Evolutionary conservation across 192 early-diverging fungal genomes (phyloP), one percentile per base, ranked within the genome.

Genomic region (Linnemannia schmuckeri): DNA sequence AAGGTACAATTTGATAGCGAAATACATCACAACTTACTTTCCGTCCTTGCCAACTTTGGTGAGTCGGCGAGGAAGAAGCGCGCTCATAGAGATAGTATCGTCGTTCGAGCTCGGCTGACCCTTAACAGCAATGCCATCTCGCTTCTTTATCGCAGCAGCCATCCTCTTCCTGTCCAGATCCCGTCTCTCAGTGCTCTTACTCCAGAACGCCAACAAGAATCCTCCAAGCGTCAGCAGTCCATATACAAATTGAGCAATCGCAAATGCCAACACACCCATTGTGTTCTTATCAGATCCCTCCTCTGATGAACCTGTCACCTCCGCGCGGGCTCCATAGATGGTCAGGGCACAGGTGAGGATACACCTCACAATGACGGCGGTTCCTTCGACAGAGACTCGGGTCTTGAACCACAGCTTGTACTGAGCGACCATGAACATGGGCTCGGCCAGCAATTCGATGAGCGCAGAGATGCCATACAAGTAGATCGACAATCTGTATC

Each of bases 361-460:
- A 77, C 97, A 98, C 75, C 95, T 91, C 20, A 93, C 84, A 44
- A 94, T 57, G 35, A 99, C 94, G 0, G 96, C 97, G n/a, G 91
- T 72, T 0, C 96, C 97, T 82, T 99, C 98, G 44, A 96, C 91
- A 40, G 90, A 88, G 6, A 97, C 97, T 27, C 97, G 94, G 17
- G 96, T 79, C 74, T 91, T 91, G 82, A 97, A 97, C 86, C 95
- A 89, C 30, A 98, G 87, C 46, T 90, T 91, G 74, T 93, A 92
- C 44, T 95, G 91, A 0, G 94, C 91, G 22, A 95, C 80, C 41
- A 96, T 93, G 88, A 94, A 98, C 46, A 99, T 83, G 12, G 98
- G 98, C 87, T 99, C 98, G 20, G 94, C 90, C 2, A 91, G 57
- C 2, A 99, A 87, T 88, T 99, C 98, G 18, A 97, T 74, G 76